These are phyloP conservation scores for Vitellaria paradoxa DNA, from an alignment of 179 eudicot species.

Conservation along the genomic window DNA sequence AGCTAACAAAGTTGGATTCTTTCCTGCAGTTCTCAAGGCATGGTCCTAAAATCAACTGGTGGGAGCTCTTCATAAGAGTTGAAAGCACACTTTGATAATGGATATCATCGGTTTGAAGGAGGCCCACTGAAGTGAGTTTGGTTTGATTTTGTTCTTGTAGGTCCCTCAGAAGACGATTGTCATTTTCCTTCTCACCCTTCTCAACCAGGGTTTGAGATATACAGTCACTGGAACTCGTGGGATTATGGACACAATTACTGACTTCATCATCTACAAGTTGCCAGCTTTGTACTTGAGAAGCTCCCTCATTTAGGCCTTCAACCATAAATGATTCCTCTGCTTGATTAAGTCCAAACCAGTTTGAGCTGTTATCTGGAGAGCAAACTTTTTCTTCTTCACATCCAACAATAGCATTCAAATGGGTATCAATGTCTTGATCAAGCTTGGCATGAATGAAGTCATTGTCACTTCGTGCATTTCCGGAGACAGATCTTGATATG, in stretches of 20 bases:
- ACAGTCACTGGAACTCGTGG: conserved; percentile 55
- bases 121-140: conserved; percentile 12
- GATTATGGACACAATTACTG: conserved; percentile 37
- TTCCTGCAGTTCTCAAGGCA: conserved; percentile 21
- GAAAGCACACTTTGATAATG: conserved; percentile 51
- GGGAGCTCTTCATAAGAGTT: conserved; percentile 46
- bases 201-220: conserved; percentile 41
- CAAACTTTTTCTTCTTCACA: conserved; percentile 26
- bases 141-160: conserved; percentile 23
- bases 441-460: conserved; percentile 9
- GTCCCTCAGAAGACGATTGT: conserved; percentile 11
- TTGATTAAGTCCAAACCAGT: conserved; percentile 26
- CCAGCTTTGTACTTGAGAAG: conserved; percentile 40
- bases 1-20: conserved; percentile 48
- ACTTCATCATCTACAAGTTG: conserved; percentile 43
- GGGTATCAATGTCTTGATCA: conserved; percentile 18
- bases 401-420: conserved; percentile 25
- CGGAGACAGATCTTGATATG: conserved; percentile 15
- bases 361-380: conserved; percentile 36
- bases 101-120: conserved; percentile 31
- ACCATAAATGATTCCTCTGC: conserved; percentile 29
- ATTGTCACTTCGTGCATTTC: conserved; percentile 8
- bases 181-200: conserved; percentile 18
- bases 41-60: conserved; percentile 38
- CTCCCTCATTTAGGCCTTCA: conserved; percentile 30